A percentile compares a stretch with the other conserved stretches of the same genome.
phyloP scores from a whole-genome alignment of 805 yeast genomes.

The Metschnikowia similis region DNA sequence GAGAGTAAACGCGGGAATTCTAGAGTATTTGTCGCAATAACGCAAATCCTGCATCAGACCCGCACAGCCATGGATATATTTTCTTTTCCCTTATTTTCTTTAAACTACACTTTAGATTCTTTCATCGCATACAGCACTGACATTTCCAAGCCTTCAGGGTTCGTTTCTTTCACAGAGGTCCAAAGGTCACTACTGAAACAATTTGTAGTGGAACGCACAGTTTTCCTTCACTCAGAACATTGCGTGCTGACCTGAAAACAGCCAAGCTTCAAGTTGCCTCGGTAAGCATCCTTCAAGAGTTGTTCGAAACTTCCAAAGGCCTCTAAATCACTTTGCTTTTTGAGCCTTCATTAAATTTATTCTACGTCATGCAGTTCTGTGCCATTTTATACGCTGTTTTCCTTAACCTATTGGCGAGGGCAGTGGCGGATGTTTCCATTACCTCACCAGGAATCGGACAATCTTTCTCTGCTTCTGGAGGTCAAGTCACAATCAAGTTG shows the following conservation, averaged over 20 bases:
- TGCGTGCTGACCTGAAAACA: neutral
- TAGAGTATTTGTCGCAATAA: neutral
- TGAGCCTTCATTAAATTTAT: neutral
- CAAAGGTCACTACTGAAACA: neutral
- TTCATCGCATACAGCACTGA: neutral
- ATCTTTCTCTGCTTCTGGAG: slow-evolving; percentile 36
- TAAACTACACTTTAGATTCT: neutral
- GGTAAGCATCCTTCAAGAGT: neutral
- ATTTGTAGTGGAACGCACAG: neutral
- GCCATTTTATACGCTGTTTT: slow-evolving; percentile 8
- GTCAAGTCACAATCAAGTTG: slow-evolving; percentile 28
- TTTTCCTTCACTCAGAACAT: neutral
- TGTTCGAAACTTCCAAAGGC: neutral
- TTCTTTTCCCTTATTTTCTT: neutral
- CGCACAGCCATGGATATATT: slow-evolving; percentile 2
- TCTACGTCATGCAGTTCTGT: slow-evolving; percentile 10
- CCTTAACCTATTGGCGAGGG: slow-evolving; percentile 13
- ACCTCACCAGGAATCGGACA: slow-evolving; percentile 39
- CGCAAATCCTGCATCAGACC: slow-evolving; percentile 1
- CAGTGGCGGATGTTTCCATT: slow-evolving; percentile 47
- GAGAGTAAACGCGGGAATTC: neutral
- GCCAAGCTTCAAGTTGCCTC: neutral
- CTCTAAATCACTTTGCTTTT: neutral
- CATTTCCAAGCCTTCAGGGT: neutral
- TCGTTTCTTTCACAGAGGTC: neutral